phyloP scores from a whole-genome alignment of 441 rosid genomes.

The Kokia cookei region DNA sequence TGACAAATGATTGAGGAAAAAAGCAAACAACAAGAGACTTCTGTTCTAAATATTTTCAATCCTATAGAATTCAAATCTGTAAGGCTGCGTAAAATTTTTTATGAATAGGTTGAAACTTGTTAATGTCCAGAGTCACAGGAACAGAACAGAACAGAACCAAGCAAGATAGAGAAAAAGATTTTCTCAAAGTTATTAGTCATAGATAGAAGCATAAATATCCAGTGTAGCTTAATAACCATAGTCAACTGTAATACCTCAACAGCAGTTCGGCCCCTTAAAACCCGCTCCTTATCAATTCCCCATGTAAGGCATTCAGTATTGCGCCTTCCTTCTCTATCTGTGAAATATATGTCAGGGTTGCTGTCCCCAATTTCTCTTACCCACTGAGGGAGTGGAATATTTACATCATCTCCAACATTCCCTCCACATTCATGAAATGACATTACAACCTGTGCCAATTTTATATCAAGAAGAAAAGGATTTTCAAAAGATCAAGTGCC shows the following conservation, averaged over 20 bases:
- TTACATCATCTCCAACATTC: slow-evolving; percentile 74
- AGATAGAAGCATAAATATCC: neutral
- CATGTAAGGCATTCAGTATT: slow-evolving; percentile 66
- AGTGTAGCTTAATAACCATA: neutral
- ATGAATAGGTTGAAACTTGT: neutral
- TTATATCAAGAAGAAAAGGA: slow-evolving; percentile 13
- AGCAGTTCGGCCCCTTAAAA: slow-evolving; percentile 66
- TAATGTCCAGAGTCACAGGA: neutral
- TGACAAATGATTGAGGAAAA: neutral
- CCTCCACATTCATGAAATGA: slow-evolving; percentile 82
- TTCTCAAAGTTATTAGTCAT: neutral
- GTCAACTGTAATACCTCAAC: slow-evolving; percentile 39
- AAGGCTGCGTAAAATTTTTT: neutral
- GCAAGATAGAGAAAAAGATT: neutral
- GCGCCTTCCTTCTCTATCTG: slow-evolving; percentile 51
- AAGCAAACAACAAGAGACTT: neutral
- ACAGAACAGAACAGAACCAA: neutral
- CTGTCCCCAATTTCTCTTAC: slow-evolving; percentile 52
- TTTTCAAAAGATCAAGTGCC: neutral
- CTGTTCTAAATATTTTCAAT: neutral
- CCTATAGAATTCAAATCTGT: neutral
- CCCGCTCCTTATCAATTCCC: slow-evolving; percentile 74
- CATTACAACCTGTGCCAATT: slow-evolving; percentile 54
- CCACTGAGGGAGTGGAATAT: slow-evolving; percentile 69
- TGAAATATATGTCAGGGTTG: slow-evolving; percentile 74